phyloP scores from a whole-genome alignment of 2,329 filamentous ascomycete species.

The Harringtonia aguacate region DNA sequence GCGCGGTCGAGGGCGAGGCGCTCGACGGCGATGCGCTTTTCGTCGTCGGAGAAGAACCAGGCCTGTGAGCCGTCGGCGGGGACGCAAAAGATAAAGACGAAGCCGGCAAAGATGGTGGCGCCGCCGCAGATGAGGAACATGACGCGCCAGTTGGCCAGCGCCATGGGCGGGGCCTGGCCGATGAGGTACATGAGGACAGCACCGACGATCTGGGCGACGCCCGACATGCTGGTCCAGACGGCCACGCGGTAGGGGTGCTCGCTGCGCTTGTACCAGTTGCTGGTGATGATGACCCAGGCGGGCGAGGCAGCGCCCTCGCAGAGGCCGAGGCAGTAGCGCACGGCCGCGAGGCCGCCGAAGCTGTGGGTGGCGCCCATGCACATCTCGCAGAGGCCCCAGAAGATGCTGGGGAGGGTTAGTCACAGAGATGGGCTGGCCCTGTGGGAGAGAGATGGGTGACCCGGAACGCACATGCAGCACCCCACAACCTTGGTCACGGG shows the following conservation, averaged over 20 bases:
- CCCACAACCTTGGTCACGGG: slow-evolving; percentile 40
- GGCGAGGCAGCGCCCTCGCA: slow-evolving; percentile 30
- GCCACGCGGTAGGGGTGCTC: slow-evolving; percentile 19
- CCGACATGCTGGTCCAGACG: slow-evolving; percentile 33
- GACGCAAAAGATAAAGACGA: slow-evolving; percentile 34
- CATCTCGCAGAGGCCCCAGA: slow-evolving; percentile 30
- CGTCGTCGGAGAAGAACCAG: slow-evolving; percentile 34
- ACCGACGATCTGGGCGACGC: slow-evolving; percentile 32
- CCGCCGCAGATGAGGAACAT: slow-evolving; percentile 40
- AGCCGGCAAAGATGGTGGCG: slow-evolving; percentile 29
- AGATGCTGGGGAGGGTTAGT: slow-evolving; percentile 13
- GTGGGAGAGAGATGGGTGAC: slow-evolving; percentile 9
- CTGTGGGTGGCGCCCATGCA: slow-evolving; percentile 26
- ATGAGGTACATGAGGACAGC: slow-evolving; percentile 40
- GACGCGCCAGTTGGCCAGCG: slow-evolving; percentile 32
- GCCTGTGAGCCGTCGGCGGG: slow-evolving; percentile 32
- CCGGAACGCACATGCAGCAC: slow-evolving; percentile 26
- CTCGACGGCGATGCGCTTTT: slow-evolving; percentile 28
- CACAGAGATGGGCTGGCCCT: not conserved
- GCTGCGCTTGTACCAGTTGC: slow-evolving; percentile 27
- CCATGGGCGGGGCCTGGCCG: slow-evolving; percentile 25
- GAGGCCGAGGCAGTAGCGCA: slow-evolving; percentile 29
- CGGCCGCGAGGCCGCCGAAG: slow-evolving; percentile 24
- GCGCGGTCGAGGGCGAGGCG: slow-evolving; percentile 22
- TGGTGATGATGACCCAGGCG: slow-evolving; percentile 33